Percentiles rank a stretch among this genome's conserved stretches.
Evolutionary conservation across 1,284 basidiomycete genomes (phyloP).

Genomic region (Cystobasidium pallidum): DNA sequence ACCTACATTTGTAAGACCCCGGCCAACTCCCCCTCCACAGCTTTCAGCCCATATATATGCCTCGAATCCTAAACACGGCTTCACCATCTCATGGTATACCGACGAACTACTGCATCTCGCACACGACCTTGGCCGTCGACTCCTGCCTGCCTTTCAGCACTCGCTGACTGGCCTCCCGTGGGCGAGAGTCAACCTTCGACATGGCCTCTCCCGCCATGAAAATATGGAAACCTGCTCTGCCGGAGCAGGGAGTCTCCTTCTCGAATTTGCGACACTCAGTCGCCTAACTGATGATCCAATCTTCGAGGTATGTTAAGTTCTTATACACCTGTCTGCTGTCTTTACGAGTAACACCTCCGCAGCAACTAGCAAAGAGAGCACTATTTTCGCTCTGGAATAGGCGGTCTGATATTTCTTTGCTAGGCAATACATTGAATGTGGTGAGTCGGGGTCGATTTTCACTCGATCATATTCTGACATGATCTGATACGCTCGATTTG

Average conservation of each 20-base stretch:
- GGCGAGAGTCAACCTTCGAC: constrained; percentile 79
- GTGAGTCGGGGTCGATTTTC: constrained; percentile 52
- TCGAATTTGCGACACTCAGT: constrained; percentile 89
- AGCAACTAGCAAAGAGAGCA: constrained; percentile 62
- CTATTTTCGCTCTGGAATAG: constrained; percentile 92
- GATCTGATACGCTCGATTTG: no score
- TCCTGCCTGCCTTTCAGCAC: constrained; percentile 78
- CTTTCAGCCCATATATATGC: constrained; percentile 83
- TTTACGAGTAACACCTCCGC: constrained; percentile 18
- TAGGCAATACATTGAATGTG: constrained; percentile 85
- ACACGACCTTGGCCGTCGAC: constrained; percentile 76
- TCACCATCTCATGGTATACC: constrained; percentile 54
- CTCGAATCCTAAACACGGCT: constrained; percentile 58
- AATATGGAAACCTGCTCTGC: constrained; percentile 78
- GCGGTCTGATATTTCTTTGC: constrained; percentile 68
- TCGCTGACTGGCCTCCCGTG: constrained; percentile 87
- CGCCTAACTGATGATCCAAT: constrained; percentile 81
- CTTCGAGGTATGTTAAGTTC: constrained; percentile 80
- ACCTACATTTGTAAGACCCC: not conserved
- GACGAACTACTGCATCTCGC: constrained; percentile 77
- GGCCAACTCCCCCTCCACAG: not conserved
- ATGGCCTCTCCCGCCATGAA: constrained; percentile 68
- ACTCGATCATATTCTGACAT: no score
- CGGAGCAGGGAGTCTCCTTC: constrained; percentile 84
- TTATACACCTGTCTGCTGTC: not conserved